A percentile compares a stretch with the other conserved stretches of the same genome.
These are phyloP conservation scores for Ganoderma meredithae DNA, from an alignment of 1,284 basidiomycete genomes.

Conservation along the genomic window DNA sequence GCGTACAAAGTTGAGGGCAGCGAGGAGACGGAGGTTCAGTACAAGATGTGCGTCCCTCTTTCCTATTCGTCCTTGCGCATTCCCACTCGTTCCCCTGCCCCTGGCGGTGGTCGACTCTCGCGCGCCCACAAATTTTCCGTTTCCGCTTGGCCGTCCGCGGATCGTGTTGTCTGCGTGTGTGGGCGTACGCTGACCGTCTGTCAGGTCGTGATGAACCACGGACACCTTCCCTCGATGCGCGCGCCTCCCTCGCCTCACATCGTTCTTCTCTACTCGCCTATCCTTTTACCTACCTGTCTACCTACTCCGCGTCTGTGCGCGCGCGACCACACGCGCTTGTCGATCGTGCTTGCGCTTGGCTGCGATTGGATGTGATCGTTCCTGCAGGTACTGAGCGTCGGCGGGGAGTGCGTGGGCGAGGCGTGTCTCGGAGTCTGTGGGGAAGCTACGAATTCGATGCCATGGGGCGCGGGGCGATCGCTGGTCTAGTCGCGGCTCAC, in stretches of 20 bases:
- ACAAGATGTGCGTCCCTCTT: conserved; percentile 78
- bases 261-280: no score
- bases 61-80: conserved; percentile 32
- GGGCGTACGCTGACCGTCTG: conserved; percentile 68
- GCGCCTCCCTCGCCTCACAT: background rate
- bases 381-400: conserved; percentile 18
- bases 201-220: conserved; percentile 66
- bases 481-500: background rate
- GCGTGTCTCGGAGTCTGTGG: background rate
- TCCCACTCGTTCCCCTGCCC: background rate
- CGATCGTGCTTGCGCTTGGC: background rate
- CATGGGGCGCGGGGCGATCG: background rate
- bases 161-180: conserved; percentile 17
- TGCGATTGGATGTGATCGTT: conserved; percentile 7
- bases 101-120: background rate
- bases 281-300: background rate
- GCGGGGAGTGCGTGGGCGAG: background rate
- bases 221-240: conserved; percentile 12
- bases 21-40: conserved; percentile 56
- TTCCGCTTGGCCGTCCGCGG: background rate
- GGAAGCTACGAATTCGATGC: background rate
- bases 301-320: background rate
- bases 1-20: conserved; percentile 63
- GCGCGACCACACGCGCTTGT: background rate
- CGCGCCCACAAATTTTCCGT: background rate